Evolutionary conservation across 2,329 filamentous ascomycete genomes (phyloP), one percentile per base, ranked within the genome.

Genomic region (Emericellopsis atlantica): DNA sequence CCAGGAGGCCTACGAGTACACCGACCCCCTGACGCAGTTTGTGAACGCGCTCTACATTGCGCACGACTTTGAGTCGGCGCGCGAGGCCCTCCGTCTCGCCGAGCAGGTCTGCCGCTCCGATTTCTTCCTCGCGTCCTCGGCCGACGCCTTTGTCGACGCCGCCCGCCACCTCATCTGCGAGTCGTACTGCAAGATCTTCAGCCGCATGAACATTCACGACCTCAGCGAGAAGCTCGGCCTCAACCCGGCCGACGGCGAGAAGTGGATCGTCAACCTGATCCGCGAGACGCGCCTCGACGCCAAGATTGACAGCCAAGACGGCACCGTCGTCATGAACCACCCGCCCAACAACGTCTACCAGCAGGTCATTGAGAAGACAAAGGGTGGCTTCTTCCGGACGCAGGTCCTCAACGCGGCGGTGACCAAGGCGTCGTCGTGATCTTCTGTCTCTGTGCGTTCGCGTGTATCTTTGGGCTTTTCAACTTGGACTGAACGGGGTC

Each of bases 181-280:
- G 72, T 88, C 81, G 62, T 98, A 98, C 76, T 98, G 92, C 85
- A 96, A 96, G 78, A 98, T 98, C 61, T 93, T 96, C 65, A 88
- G 94, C 60, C 78, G 90, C 54, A 98, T 98, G 60, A 90, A 96
- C 62, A 96, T 98, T 62, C 88, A 89, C 76, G 92, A 96, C 54
- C 77, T 98, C 44, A 95, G 88, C 49, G 83, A 80, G 48, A 85
- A 92, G 60, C 79, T 98, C 45, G 92, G 90, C 49, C 74, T 98
- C 49, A 87, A 84, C 59, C 81, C 89, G 54, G 87, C 94, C 58
- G 92, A 96, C 57, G 92, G 92, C 55, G 92, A 98, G 79, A 98
- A 98, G 74, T 98, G 92, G 92, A 98, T 98, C 57, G 92, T 98
- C 54, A 98, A 98, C 72, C 76, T 98, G 49, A 98, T 98, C 66